Percentiles rank a stretch among this genome's conserved stretches.
phyloP scores from a whole-genome alignment of 495 filamentous ascomycete species.

The Penicillium canescens region DNA sequence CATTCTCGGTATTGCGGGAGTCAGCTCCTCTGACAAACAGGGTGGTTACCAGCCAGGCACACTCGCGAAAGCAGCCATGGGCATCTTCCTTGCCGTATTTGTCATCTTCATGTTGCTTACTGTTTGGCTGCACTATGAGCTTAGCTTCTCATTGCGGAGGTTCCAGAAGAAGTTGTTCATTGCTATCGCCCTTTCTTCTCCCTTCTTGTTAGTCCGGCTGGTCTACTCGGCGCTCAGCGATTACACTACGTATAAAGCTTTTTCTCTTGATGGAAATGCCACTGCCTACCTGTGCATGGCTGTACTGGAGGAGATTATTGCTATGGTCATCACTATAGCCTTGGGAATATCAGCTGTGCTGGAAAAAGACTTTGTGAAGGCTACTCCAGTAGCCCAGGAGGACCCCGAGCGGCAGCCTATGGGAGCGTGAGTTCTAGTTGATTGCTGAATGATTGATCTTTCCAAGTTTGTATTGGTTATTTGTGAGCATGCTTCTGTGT shows the following conservation, averaged over 20 bases:
- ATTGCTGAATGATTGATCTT: too few relatives aligned
- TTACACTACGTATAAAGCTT: slow-evolving; percentile 3
- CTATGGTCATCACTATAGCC: slow-evolving; percentile 18
- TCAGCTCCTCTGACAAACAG: slow-evolving; percentile 11
- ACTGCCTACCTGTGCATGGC: slow-evolving; percentile 32
- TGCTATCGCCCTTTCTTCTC: slow-evolving; percentile 23
- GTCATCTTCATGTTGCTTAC: slow-evolving; percentile 10
- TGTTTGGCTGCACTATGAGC: slow-evolving; percentile 14
- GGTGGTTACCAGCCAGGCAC: slow-evolving; percentile 10
- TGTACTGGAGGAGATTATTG: slow-evolving; percentile 33
- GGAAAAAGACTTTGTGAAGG: slow-evolving; percentile 8
- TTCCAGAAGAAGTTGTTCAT: slow-evolving; percentile 33
- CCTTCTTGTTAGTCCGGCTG: slow-evolving; percentile 27
- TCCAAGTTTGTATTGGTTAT: too few relatives aligned
- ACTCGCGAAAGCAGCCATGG: slow-evolving; percentile 29
- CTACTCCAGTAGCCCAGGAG: background rate
- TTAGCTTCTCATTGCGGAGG: background rate
- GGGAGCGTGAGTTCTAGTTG: too few relatives aligned
- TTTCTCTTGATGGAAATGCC: slow-evolving; percentile 11
- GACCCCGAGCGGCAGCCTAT: too few relatives aligned
- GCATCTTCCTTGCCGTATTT: slow-evolving; percentile 29
- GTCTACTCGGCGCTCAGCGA: slow-evolving; percentile 27
- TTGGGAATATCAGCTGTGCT: slow-evolving; percentile 23
- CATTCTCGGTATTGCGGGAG: slow-evolving; percentile 29
- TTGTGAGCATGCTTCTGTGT: too few relatives aligned